phyloP scores from a whole-genome alignment of 805 yeast species.

The Candida ovalis region DNA sequence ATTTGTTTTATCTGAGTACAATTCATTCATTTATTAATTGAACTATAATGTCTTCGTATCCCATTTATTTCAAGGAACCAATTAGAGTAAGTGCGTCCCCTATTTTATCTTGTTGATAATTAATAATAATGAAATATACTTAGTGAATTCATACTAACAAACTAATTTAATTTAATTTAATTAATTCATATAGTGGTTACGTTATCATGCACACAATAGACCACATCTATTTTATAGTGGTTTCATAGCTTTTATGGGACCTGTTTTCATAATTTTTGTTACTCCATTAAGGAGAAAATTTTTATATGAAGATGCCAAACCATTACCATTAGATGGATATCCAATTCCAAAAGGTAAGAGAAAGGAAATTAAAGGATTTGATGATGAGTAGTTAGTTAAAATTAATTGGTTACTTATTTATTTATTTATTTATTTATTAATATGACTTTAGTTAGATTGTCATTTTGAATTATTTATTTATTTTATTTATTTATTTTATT shows the following conservation, averaged over 20 bases:
- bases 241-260: slow-evolving; percentile 63
- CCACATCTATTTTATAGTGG: slow-evolving; percentile 71
- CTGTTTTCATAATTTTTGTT: slow-evolving; percentile 52
- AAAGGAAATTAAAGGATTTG: slow-evolving; percentile 49
- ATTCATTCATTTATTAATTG: too few relatives aligned
- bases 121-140: not conserved
- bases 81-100: slow-evolving; percentile 54
- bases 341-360: slow-evolving; percentile 56
- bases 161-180: too few relatives aligned
- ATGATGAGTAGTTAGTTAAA: slow-evolving; percentile 47
- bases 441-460: not conserved
- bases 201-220: slow-evolving; percentile 71
- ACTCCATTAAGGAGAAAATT: slow-evolving; percentile 70
- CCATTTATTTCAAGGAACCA: slow-evolving; percentile 59
- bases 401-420: not conserved
- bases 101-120: too few relatives aligned
- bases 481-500: not conserved
- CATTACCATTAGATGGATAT: slow-evolving; percentile 55
- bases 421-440: slow-evolving; percentile 6
- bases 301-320: slow-evolving; percentile 60
- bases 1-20: too few relatives aligned
- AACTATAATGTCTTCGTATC: slow-evolving; percentile 32
- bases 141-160: not conserved
- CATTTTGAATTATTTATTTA: not conserved
- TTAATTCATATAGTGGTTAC: slow-evolving; percentile 51